phyloP scores from a whole-genome alignment of 2,329 filamentous ascomycete species.

The Fusarium sp. region DNA sequence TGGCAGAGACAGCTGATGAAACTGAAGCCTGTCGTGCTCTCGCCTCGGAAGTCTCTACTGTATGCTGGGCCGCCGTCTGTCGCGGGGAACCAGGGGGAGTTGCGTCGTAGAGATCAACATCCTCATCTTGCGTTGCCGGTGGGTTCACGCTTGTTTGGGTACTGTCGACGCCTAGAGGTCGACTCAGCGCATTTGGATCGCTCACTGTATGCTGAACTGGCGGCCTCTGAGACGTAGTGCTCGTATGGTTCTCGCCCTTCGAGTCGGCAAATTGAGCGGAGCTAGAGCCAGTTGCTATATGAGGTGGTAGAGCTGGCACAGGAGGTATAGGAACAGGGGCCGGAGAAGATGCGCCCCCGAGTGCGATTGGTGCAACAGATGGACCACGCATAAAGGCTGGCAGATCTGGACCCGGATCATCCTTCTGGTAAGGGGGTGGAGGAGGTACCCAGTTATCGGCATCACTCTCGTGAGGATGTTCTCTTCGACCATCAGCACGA shows the following conservation, averaged over 20 bases:
- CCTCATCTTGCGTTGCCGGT: slow-evolving; percentile 45
- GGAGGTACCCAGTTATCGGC: slow-evolving; percentile 90
- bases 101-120: slow-evolving; percentile 60
- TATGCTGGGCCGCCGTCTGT: slow-evolving; percentile 11
- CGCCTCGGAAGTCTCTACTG: slow-evolving; percentile 7
- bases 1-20: slow-evolving; percentile 32
- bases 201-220: slow-evolving; percentile 51
- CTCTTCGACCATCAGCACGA: slow-evolving; percentile 74
- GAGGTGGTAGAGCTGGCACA: slow-evolving; percentile 18
- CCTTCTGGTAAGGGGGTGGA: slow-evolving; percentile 80
- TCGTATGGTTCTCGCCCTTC: slow-evolving; percentile 15
- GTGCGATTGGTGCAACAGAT: slow-evolving; percentile 52
- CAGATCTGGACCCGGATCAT: slow-evolving; percentile 65
- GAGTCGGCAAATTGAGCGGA: slow-evolving; percentile 5
- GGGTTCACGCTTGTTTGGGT: slow-evolving; percentile 50
- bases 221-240: slow-evolving; percentile 25
- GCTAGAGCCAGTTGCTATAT: background rate
- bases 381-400: slow-evolving; percentile 67
- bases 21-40: slow-evolving; percentile 21
- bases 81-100: slow-evolving; percentile 59
- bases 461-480: slow-evolving; percentile 86
- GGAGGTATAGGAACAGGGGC: slow-evolving; percentile 29
- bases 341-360: slow-evolving; percentile 43
- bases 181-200: slow-evolving; percentile 49
- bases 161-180: slow-evolving; percentile 41